Evolutionary conservation across 345 rosid species (phyloP), one percentile per base, ranked within the genome.

Genomic region (Eucalyptus erythrocorys): DNA sequence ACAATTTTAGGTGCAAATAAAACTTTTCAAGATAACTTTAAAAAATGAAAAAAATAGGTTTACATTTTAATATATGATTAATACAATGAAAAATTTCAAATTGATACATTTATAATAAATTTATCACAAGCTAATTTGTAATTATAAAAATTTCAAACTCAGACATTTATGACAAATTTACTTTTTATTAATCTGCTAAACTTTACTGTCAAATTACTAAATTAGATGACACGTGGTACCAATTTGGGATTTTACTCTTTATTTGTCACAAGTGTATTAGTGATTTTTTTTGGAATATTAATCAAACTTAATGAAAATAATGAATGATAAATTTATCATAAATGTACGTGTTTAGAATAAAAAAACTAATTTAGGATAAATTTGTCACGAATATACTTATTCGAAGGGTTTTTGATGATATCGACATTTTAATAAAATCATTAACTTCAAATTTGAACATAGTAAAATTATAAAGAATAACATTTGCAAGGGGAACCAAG

Each of bases 131-230:
- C 8, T 51, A 53, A 53, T 53, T 53, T 21, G 7, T 53, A 10
- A 22, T 55, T 0, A 55, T 3, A 8, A 55, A 55, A 22, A 55
- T 22, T 22, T 8, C 1, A 55, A 55, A 55, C 1, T 2, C 0
- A 1, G 22, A 22, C 5, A 22, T 24, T 24, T 22, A 22, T 55
- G 1, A 0, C 0, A 24, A 55, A 9, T 55, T 55, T 9, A 55
- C 0, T 9, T 0, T 55, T 22, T 0, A 55, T 24, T 55, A 24
- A 55, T 55, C 0, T 55, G 0, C 0, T 55, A 22, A 55, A 19
- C 1, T 19, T 51, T 51, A 51, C 0, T 0, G 0, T 51, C 0
- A 51, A 51, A 19, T 51, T 51, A 19, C 0, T 17, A 1, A 7
- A 51, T 51, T 51, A 19, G 4, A 51, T 51, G 0, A 7, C 4